Conservation (phyloP, 352 stramenopile genomes). For the Phytophthora tentaculata region DNA sequence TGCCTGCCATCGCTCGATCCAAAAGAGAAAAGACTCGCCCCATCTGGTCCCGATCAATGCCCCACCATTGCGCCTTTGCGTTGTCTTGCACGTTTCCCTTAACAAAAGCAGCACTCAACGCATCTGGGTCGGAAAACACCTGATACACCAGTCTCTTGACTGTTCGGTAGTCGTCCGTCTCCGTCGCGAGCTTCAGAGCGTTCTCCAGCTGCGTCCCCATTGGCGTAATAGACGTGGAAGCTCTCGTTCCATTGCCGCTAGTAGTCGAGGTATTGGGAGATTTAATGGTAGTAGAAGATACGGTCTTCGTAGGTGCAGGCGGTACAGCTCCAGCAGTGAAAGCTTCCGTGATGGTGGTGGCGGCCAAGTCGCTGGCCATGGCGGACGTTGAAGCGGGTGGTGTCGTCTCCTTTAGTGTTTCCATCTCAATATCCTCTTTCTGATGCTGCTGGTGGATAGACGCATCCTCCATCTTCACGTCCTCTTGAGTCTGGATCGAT, state of each 20-base stretch:
- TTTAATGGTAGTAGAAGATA: neutral
- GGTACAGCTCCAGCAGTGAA: neutral
- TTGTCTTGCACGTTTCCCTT: conserved; percentile 10
- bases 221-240: conserved; percentile 6
- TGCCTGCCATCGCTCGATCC: conserved; percentile 38
- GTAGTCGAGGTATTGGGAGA: neutral
- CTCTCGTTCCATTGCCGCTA: neutral
- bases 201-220: conserved; percentile 53
- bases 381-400: conserved; percentile 12
- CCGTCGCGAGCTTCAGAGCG: conserved; percentile 43
- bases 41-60: conserved; percentile 52
- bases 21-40: conserved; percentile 55
- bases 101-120: conserved; percentile 62
- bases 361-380: conserved; percentile 21
- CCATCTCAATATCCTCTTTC: conserved; percentile 34
- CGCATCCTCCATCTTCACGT: conserved; percentile 62
- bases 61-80: conserved; percentile 51
- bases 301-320: neutral
- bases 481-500: conserved; percentile 22
- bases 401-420: conserved; percentile 32
- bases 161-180: conserved; percentile 53
- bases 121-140: conserved; percentile 69
- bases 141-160: conserved; percentile 76
- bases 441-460: conserved; percentile 20
- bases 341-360: conserved; percentile 18